Evolutionary conservation across 169 alveolate species (phyloP).

Genomic region (Cryptosporidium sp.): DNA sequence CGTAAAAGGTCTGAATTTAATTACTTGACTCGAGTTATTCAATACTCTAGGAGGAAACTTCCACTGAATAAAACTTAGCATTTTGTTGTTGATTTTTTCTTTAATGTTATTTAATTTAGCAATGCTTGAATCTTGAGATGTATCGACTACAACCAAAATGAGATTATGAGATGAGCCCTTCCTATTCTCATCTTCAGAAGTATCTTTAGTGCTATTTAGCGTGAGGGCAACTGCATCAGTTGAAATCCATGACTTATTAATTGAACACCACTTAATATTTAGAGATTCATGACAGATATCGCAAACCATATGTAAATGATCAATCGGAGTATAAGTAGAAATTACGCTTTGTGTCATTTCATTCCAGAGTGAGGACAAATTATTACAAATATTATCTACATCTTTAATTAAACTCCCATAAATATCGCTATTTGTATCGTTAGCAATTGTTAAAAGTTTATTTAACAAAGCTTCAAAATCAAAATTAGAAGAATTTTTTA

Average conservation of each 20-base stretch:
- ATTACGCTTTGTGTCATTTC: slow-evolving; percentile 67
- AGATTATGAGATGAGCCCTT: not conserved
- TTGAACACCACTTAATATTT: slow-evolving; percentile 44
- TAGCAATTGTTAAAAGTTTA: slow-evolving; percentile 4
- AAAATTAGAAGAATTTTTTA: not conserved
- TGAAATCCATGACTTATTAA: slow-evolving; percentile 59
- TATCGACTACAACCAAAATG: slow-evolving; percentile 14
- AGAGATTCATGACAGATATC: slow-evolving; percentile 62
- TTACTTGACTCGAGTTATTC: not conserved
- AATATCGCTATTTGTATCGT: not conserved
- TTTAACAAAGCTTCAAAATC: slow-evolving; percentile 2
- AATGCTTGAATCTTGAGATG: not conserved
- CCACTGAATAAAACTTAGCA: slow-evolving; percentile 66
- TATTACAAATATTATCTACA: slow-evolving; percentile 23
- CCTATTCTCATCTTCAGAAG: not conserved
- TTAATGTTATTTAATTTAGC: slow-evolving; percentile 3
- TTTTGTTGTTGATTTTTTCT: slow-evolving; percentile 13
- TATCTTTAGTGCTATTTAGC: not conserved
- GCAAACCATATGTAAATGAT: slow-evolving; percentile 57
- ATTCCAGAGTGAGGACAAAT: slow-evolving; percentile 46
- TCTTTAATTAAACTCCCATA: not conserved
- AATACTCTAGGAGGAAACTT: slow-evolving; percentile 3
- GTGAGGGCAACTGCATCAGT: slow-evolving; percentile 47
- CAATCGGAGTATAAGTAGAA: slow-evolving; percentile 47
- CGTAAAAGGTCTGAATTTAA: slow-evolving; percentile 30